Conservation (phyloP, 257 asterid genomes). For the Forsythia suspensa region DNA sequence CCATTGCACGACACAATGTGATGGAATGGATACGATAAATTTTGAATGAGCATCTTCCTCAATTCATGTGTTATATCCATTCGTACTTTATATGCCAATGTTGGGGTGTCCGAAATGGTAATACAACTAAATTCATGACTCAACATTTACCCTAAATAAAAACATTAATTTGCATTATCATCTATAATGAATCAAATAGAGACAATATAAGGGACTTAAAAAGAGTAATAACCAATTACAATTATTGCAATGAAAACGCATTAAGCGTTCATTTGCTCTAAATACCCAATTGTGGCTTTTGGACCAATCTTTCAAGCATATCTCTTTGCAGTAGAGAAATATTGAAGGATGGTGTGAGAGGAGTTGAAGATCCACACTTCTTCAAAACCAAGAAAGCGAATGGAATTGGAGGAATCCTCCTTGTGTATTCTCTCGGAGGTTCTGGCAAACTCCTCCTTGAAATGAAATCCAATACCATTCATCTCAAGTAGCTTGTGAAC, state of each 20-base stretch:
- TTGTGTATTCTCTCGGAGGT: not conserved
- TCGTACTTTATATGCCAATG: not conserved
- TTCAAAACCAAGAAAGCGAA: not conserved
- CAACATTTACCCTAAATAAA: not conserved
- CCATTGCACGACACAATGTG: not conserved
- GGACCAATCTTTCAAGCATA: not conserved
- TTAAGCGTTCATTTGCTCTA: not conserved
- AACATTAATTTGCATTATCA: no score
- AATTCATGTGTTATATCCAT: not conserved
- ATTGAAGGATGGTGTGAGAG: not conserved
- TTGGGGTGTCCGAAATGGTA: not conserved
- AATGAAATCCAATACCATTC: not conserved
- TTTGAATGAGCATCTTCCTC: not conserved
- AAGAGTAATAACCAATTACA: not conserved
- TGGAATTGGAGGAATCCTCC: not conserved
- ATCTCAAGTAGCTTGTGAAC: not conserved
- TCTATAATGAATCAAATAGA: no score
- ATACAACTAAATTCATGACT: not conserved
- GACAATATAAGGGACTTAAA: no score
- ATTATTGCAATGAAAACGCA: not conserved
- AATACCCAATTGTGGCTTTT: not conserved
- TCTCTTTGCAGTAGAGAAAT: not conserved
- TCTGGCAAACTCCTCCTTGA: not conserved
- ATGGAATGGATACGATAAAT: not conserved
- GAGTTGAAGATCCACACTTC: not conserved